Percentiles rank a stretch among this genome's conserved stretches.
These are phyloP conservation scores for Pochonia chlamydosporia DNA, from an alignment of 2,329 filamentous ascomycete species.

Conservation along the genomic window DNA sequence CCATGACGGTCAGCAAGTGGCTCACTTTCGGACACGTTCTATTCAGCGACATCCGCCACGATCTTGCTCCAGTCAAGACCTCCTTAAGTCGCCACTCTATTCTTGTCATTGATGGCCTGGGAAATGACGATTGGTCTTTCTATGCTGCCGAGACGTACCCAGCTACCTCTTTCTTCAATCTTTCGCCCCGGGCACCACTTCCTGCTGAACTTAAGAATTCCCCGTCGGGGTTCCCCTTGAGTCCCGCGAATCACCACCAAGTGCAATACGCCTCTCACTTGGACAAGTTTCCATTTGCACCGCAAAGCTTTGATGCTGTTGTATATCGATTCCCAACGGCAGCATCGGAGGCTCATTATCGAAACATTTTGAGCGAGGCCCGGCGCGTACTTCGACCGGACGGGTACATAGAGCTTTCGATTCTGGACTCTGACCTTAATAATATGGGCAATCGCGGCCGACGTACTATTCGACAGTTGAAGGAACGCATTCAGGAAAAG, in stretches of 20 bases:
- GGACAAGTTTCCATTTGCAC: slow-evolving; percentile 67
- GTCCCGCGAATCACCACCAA: slow-evolving; percentile 68
- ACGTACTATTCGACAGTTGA: slow-evolving; percentile 62
- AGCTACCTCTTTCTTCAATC: slow-evolving; percentile 68
- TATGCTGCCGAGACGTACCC: slow-evolving; percentile 79
- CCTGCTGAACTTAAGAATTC: slow-evolving; percentile 36
- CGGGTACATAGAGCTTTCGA: slow-evolving; percentile 72
- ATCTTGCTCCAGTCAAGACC: slow-evolving; percentile 44
- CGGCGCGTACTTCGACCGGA: slow-evolving; percentile 73
- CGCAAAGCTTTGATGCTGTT: slow-evolving; percentile 69
- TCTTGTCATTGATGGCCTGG: slow-evolving; percentile 74
- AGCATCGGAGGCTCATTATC: slow-evolving; percentile 61
- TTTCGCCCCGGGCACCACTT: slow-evolving; percentile 54
- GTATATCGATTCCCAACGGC: slow-evolving; percentile 73
- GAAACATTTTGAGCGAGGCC: slow-evolving; percentile 66
- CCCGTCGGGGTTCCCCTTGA: slow-evolving; percentile 44
- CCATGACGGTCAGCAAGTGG: slow-evolving; percentile 84
- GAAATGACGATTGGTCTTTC: slow-evolving; percentile 80
- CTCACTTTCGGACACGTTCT: slow-evolving; percentile 78
- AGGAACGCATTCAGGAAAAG: slow-evolving; percentile 60
- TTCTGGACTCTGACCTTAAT: slow-evolving; percentile 74
- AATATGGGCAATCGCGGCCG: slow-evolving; percentile 73
- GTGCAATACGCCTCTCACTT: slow-evolving; percentile 59
- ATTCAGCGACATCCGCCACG: slow-evolving; percentile 72
- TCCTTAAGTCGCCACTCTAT: slow-evolving; percentile 51